Evolutionary conservation across 2,329 filamentous ascomycete genomes (phyloP), one percentile per base, ranked within the genome.

Genomic region (Stemphylium beticola): DNA sequence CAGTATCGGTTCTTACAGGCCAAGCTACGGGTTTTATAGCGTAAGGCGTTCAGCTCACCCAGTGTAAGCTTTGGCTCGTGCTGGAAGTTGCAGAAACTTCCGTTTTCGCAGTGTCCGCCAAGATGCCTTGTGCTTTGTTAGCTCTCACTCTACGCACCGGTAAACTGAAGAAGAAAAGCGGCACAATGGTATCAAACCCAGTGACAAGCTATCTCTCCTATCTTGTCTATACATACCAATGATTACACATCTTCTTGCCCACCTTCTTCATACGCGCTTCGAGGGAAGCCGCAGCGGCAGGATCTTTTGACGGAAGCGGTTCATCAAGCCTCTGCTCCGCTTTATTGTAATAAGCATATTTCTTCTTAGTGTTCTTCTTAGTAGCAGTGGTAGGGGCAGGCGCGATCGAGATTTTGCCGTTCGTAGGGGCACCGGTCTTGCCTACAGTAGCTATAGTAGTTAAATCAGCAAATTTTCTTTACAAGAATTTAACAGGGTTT

Each of bases 261-360:
- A 29, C 32, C 33, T 62, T 65, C 42, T 66, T 65, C 71, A 71
- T 73, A 39, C 72, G 72, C 22, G 51, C 37, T 8, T 73, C 71
- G 37, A 74, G 64, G 29, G 67, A 58, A 6, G 64, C 56, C 11
- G 43, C 45, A 5, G 70, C 67, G 7, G 55, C 50, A 6, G 56
- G 58, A n/a, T 73, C 70, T 22, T 62, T 64, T n/a, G 66, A 51
- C 2, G 71, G 67, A 8, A 81, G 71, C 2, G 68, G 63, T 15
- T 71, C 58, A 45, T 81, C 79, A 11, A 81, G 61, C 22, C 79
- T 75, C 57, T 80, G 69, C 40, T 75, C 75, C 44, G 69, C 65
- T 31, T 72, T 72, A 56, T 81, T 81, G 52, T 76, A 74, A 37
- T 78, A 69, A 42, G 78, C 71, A 58, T 70, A 68, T 67, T 74